Evolutionary conservation across 441 rosid genomes (phyloP).

Genomic region (Bruguiera hainesii): DNA sequence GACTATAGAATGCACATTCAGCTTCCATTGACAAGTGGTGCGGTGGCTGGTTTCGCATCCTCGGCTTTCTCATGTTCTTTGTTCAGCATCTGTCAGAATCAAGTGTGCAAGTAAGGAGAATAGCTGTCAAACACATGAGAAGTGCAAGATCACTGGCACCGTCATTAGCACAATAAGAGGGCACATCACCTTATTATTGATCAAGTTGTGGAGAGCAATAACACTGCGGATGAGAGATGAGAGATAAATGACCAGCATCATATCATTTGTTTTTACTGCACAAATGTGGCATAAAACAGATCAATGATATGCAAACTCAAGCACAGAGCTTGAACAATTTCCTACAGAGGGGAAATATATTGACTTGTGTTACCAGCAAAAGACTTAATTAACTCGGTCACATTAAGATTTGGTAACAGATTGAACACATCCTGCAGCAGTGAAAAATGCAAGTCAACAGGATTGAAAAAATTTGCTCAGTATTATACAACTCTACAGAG

Average conservation of each 20-base stretch:
- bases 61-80: conserved; percentile 75
- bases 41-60: conserved; percentile 48
- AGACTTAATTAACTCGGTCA: conserved; percentile 60
- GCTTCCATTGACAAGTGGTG: conserved; percentile 41
- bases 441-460: neutral
- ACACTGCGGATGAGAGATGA: conserved; percentile 57
- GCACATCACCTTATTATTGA: conserved; percentile 44
- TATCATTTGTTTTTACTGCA: conserved; percentile 62
- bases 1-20: conserved; percentile 9
- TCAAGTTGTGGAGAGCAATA: conserved; percentile 56
- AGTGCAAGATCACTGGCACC: neutral
- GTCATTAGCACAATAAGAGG: neutral
- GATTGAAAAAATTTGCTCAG: neutral
- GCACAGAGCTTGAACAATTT: neutral
- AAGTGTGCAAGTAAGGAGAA: too few species aligned
- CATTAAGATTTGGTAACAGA: conserved; percentile 70
- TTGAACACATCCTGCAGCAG: conserved; percentile 57
- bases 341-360: neutral
- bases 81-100: conserved; percentile 50
- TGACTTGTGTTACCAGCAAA: conserved; percentile 47
- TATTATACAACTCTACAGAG: neutral
- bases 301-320: conserved; percentile 46
- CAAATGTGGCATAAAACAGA: neutral
- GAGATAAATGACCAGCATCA: conserved; percentile 63
- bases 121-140: neutral